Conservation (phyloP, 306 rosid genomes). For the Chamaecrista fasciculata region DNA sequence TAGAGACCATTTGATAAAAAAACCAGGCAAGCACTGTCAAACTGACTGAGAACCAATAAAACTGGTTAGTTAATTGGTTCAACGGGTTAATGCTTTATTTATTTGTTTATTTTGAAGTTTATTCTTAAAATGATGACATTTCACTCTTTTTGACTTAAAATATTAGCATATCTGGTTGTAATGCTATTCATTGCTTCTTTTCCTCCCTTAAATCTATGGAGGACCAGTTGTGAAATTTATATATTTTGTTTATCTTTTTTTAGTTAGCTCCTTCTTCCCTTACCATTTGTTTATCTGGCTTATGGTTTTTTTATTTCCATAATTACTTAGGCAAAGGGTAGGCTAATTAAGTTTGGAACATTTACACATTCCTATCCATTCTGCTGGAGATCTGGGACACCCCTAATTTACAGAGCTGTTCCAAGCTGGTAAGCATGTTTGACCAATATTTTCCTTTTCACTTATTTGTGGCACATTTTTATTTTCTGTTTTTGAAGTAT, state of each 20-base stretch:
- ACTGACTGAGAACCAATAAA: no score
- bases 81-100: no score
- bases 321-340: constrained; percentile 73
- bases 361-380: constrained; percentile 87
- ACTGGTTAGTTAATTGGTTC: no score
- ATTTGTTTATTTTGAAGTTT: no score
- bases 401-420: constrained; percentile 93
- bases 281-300: constrained; percentile 5
- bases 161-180: neutral
- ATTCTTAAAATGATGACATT: no score
- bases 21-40: no score
- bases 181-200: neutral
- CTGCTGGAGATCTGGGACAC: constrained; percentile 92
- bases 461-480: no score
- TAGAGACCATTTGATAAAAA: no score
- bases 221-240: neutral
- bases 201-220: no score
- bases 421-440: constrained; percentile 82
- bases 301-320: constrained; percentile 18
- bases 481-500: no score
- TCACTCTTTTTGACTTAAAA: no score
- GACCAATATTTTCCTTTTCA: constrained; percentile 12
- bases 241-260: constrained; percentile 7
- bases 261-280: no score
- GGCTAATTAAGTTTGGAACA: constrained; percentile 76